A percentile compares a stretch with the other conserved stretches of the same genome.
Evolutionary conservation across 73 alveolate species (phyloP).

Genomic region (Strombidium stylifer): DNA sequence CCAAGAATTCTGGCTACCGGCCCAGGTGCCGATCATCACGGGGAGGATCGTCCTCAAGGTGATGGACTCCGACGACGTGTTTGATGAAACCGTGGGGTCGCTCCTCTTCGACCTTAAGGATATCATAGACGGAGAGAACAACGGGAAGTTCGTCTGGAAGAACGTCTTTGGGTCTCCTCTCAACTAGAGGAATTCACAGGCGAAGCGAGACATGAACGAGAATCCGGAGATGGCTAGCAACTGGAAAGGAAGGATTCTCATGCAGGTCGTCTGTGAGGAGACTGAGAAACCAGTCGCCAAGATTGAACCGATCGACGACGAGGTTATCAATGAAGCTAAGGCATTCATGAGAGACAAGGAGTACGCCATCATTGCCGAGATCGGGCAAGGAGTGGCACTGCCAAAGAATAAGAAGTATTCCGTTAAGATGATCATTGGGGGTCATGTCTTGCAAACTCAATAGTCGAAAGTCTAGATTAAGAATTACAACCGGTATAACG

Average conservation of each 20-base stretch:
- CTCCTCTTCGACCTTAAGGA: slow-evolving; percentile 48
- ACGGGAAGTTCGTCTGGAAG: slow-evolving; percentile 48
- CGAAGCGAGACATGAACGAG: slow-evolving; percentile 60
- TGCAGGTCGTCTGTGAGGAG: slow-evolving; percentile 56
- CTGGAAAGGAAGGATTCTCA: slow-evolving; percentile 82
- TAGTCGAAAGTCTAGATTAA: slow-evolving; percentile 23
- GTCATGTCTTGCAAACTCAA: slow-evolving; percentile 28
- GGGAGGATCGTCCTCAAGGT: slow-evolving; percentile 57
- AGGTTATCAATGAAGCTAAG: slow-evolving; percentile 8
- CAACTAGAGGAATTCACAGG: slow-evolving; percentile 35
- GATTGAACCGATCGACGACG: slow-evolving; percentile 27
- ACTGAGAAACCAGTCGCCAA: slow-evolving; percentile 56
- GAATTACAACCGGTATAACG: slow-evolving; percentile 46
- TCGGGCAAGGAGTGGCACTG: slow-evolving; percentile 63
- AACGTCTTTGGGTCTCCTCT: slow-evolving; percentile 76
- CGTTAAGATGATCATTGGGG: slow-evolving; percentile 58
- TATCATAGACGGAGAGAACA: slow-evolving; percentile 7
- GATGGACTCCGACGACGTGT: slow-evolving; percentile 40
- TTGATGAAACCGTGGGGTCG: slow-evolving; percentile 64
- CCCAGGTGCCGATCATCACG: slow-evolving; percentile 58
- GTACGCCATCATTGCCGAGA: slow-evolving; percentile 65
- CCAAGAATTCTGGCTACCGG: slow-evolving; percentile 59
- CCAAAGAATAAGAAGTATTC: slow-evolving; percentile 57
- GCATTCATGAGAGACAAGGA: slow-evolving; percentile 3
- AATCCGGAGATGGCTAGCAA: slow-evolving; percentile 71